These are phyloP conservation scores for Westerdykella aurantiaca DNA, from an alignment of 2,329 filamentous ascomycete species.

Conservation along the genomic window DNA sequence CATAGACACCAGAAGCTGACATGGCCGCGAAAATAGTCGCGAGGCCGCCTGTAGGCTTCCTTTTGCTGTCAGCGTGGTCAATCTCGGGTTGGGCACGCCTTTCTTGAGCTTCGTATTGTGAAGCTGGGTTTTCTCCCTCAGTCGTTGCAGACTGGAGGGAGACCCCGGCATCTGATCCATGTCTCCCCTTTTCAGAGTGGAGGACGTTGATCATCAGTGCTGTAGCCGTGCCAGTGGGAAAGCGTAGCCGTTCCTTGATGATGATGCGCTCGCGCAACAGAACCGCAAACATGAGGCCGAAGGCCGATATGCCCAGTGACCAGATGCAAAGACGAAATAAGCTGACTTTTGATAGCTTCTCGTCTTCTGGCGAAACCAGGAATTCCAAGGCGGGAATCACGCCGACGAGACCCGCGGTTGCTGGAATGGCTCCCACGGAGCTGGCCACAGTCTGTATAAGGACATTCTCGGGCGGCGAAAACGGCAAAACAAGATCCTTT, in stretches of 20 bases:
- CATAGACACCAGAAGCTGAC: too few species aligned
- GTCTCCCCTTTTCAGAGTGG: too few species aligned
- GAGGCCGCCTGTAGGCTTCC: too few species aligned
- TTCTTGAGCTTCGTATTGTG: slow-evolving; percentile 52
- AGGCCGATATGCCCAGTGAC: not conserved
- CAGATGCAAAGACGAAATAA: not conserved
- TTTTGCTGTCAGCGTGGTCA: too few species aligned
- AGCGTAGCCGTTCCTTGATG: not conserved
- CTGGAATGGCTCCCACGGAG: not conserved
- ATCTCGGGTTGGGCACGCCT: too few species aligned
- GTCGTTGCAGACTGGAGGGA: slow-evolving; percentile 12
- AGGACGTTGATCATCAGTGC: not conserved
- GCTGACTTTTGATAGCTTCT: not conserved
- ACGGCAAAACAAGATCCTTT: too few species aligned
- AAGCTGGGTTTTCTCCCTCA: slow-evolving; percentile 23
- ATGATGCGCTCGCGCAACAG: not conserved
- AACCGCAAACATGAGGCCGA: not conserved
- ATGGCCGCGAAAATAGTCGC: too few species aligned
- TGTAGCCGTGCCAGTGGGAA: not conserved
- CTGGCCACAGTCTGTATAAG: not conserved
- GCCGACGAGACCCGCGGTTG: not conserved
- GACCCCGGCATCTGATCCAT: slow-evolving; percentile 16
- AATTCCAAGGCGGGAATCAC: not conserved
- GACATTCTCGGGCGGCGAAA: not conserved
- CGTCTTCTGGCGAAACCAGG: not conserved